phyloP scores from a whole-genome alignment of 495 filamentous ascomycete species.

The Daldinia concentrica region DNA sequence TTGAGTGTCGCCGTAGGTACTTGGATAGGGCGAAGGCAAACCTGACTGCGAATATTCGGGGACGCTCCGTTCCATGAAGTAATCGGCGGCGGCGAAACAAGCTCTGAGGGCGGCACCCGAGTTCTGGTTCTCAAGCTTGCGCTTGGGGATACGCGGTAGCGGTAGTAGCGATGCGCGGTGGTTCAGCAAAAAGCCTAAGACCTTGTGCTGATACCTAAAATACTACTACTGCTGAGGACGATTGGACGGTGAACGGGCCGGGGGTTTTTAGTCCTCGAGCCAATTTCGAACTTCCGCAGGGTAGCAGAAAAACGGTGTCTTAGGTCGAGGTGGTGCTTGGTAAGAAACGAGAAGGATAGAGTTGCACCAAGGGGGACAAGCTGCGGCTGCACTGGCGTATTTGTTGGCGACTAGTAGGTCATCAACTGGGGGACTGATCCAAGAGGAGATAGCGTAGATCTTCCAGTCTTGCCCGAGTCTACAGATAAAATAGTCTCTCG shows the following conservation, averaged over 20 bases:
- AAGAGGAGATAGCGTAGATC: conserved; percentile 39
- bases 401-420: conserved; percentile 47
- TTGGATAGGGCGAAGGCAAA: conserved; percentile 88
- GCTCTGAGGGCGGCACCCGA: conserved; percentile 48
- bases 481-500: conserved; percentile 39
- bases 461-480: conserved; percentile 30
- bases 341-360: conserved; percentile 43
- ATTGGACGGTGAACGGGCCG: conserved; percentile 38
- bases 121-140: conserved; percentile 43
- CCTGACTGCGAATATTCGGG: conserved; percentile 98
- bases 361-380: conserved; percentile 47
- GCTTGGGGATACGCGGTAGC: conserved; percentile 37
- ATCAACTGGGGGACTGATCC: conserved; percentile 37
- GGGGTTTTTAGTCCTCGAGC: conserved; percentile 45
- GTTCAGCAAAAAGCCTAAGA: conserved; percentile 45
- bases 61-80: conserved; percentile 88
- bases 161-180: conserved; percentile 39
- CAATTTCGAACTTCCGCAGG: conserved; percentile 39
- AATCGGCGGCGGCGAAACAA: conserved; percentile 52
- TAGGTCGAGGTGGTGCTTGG: conserved; percentile 43
- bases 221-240: conserved; percentile 51
- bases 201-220: conserved; percentile 53
- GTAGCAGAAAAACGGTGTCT: conserved; percentile 46
- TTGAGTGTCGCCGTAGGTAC: conserved; percentile 70
- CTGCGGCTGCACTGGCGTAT: conserved; percentile 50